These are phyloP conservation scores for Fusarium subglutinans DNA, from an alignment of 2,329 filamentous ascomycete species.

Conservation along the genomic window DNA sequence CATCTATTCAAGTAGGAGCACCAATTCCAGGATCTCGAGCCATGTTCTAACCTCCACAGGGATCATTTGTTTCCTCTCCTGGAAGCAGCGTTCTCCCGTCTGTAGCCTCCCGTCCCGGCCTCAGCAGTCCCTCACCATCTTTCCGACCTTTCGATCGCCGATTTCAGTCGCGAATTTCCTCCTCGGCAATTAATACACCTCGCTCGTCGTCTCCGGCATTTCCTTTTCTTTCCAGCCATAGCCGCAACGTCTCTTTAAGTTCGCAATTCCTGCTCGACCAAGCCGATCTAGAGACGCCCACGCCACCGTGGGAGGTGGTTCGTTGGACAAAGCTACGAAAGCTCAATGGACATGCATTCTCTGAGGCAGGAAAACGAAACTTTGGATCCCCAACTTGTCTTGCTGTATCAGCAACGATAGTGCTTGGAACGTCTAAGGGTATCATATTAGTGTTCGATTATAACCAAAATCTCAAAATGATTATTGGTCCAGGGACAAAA, in stretches of 20 bases:
- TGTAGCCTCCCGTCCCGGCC: slow-evolving; percentile 70
- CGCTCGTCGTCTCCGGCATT: slow-evolving; percentile 82
- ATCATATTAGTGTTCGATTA: slow-evolving; percentile 97
- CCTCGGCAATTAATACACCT: slow-evolving; percentile 64
- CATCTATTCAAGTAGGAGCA: slow-evolving; percentile 78
- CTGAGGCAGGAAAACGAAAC: slow-evolving; percentile 88
- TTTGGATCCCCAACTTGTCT: slow-evolving; percentile 93
- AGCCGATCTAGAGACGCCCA: slow-evolving; percentile 73
- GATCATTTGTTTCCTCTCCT: slow-evolving; percentile 71
- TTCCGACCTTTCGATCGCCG: slow-evolving; percentile 94
- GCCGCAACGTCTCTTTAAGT: slow-evolving; percentile 80
- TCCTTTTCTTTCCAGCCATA: slow-evolving; percentile 77
- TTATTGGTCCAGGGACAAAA: slow-evolving; percentile 93
- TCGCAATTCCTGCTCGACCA: slow-evolving; percentile 73
- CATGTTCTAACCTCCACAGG: slow-evolving; percentile 56
- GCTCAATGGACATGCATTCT: slow-evolving; percentile 88
- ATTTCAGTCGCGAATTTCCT: slow-evolving; percentile 86
- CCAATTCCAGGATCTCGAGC: neutral
- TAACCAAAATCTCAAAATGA: slow-evolving; percentile 91
- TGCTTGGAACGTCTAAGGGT: slow-evolving; percentile 92
- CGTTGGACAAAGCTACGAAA: slow-evolving; percentile 95
- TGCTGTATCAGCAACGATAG: slow-evolving; percentile 86
- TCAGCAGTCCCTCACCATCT: slow-evolving; percentile 78
- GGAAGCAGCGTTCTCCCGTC: slow-evolving; percentile 78
- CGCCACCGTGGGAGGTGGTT: slow-evolving; percentile 95